These are phyloP conservation scores for Allomyces arbusculus DNA, from an alignment of 192 early-diverging fungal species.

Conservation along the genomic window DNA sequence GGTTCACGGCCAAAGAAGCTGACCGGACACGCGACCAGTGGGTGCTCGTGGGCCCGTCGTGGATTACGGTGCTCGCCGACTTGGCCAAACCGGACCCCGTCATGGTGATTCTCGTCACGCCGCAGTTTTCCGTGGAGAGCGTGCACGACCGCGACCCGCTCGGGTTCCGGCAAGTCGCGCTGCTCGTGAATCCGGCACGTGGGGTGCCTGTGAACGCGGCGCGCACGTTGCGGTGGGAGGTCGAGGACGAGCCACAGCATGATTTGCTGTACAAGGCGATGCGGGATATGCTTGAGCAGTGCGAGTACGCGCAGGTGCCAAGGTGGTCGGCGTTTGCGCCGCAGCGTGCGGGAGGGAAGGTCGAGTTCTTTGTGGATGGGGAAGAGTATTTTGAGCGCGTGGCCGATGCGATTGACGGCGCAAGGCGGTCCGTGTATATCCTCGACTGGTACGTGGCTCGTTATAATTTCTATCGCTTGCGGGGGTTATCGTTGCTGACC, in stretches of 20 bases:
- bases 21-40: no score
- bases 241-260: constrained; percentile 37
- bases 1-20: no score
- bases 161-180: constrained; percentile 6
- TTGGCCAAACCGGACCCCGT: no score
- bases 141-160: no score
- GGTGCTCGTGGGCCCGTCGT: no score
- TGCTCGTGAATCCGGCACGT: constrained; percentile 34
- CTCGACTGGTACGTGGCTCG: constrained; percentile 3
- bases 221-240: constrained; percentile 46
- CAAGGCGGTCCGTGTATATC: constrained; percentile 8
- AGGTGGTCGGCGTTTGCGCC: constrained; percentile 57
- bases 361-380: constrained; percentile 53
- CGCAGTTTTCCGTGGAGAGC: no score
- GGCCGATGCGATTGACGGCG: neutral
- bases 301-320: constrained; percentile 42
- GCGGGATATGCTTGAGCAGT: constrained; percentile 26
- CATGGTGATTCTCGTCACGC: no score
- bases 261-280: constrained; percentile 49
- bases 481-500: constrained; percentile 42
- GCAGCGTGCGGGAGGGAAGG: constrained; percentile 35
- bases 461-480: constrained; percentile 51
- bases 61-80: no score
- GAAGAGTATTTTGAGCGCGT: constrained; percentile 9
- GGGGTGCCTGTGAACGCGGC: constrained; percentile 33